These are phyloP conservation scores for Anisogramma anomala DNA, from an alignment of 2,329 filamentous ascomycete species.

Conservation along the genomic window DNA sequence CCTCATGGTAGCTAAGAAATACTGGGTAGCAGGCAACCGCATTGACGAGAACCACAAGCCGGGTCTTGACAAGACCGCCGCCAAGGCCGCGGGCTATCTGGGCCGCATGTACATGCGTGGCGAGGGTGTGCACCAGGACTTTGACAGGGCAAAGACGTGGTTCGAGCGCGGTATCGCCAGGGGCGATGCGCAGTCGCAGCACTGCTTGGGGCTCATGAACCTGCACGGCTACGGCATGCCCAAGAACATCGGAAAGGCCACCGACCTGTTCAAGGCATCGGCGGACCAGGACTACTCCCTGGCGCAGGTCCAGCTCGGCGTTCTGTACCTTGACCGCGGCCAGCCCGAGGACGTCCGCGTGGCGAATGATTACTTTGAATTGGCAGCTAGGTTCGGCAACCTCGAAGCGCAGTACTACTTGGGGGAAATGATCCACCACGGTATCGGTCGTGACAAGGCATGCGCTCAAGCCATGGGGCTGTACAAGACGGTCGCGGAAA, in stretches of 20 bases:
- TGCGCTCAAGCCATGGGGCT: slow-evolving; percentile 68
- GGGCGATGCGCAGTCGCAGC: slow-evolving; percentile 73
- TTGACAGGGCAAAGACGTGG: slow-evolving; percentile 65
- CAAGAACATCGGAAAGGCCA: slow-evolving; percentile 59
- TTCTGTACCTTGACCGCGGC: slow-evolving; percentile 78
- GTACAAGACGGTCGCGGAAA: slow-evolving; percentile 71
- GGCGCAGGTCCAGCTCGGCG: slow-evolving; percentile 72
- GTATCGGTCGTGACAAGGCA: slow-evolving; percentile 66
- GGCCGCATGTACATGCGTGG: slow-evolving; percentile 84
- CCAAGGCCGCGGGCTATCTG: slow-evolving; percentile 76
- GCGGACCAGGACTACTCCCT: slow-evolving; percentile 73
- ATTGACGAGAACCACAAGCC: slow-evolving; percentile 56
- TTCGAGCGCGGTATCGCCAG: slow-evolving; percentile 67
- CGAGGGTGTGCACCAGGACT: slow-evolving; percentile 72
- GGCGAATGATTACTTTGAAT: slow-evolving; percentile 77
- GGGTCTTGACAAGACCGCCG: slow-evolving; percentile 64
- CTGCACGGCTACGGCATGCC: slow-evolving; percentile 61
- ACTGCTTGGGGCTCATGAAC: slow-evolving; percentile 73
- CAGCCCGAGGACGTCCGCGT: slow-evolving; percentile 55
- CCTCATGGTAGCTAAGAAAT: slow-evolving; percentile 62
- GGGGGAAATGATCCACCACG: slow-evolving; percentile 73
- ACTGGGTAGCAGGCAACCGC: slow-evolving; percentile 73
- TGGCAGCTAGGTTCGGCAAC: slow-evolving; percentile 69
- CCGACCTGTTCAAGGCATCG: slow-evolving; percentile 63
- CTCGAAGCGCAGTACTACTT: slow-evolving; percentile 89